These are phyloP conservation scores for Blastobotrys buckinghamii DNA, from an alignment of 1,139 yeast genomes.

Conservation along the genomic window DNA sequence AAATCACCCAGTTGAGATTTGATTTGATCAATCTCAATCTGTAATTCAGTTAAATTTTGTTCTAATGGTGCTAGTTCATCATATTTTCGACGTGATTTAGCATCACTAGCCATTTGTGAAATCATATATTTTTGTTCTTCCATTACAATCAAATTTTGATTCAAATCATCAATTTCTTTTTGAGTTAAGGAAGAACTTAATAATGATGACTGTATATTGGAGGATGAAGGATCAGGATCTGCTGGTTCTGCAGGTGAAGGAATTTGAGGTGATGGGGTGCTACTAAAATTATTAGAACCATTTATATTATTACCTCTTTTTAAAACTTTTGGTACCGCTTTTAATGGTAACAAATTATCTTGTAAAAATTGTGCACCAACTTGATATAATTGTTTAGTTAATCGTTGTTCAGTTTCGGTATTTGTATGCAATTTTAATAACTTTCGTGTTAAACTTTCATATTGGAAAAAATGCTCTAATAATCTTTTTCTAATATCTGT, in stretches of 20 bases:
- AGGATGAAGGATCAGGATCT: no score
- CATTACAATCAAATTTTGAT: conserved; percentile 80
- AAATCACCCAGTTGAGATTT: conserved; percentile 47
- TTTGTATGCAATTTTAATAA: conserved; percentile 30
- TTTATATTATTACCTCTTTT: conserved; percentile 23
- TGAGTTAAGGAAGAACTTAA: conserved; percentile 2
- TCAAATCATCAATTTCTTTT: conserved; percentile 33
- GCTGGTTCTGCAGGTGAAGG: conserved; percentile 6
- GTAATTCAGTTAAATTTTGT: conserved; percentile 54
- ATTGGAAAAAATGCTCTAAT: conserved; percentile 41
- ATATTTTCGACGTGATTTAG: conserved; percentile 62
- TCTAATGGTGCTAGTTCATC: conserved; percentile 67
- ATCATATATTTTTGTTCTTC: conserved; percentile 78
- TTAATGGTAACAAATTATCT: conserved; percentile 49
- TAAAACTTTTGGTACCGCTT: conserved; percentile 41
- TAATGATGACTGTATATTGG: conserved; percentile 4
- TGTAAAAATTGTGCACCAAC: conserved; percentile 48
- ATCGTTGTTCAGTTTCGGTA: conserved; percentile 36
- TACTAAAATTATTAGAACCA: not conserved
- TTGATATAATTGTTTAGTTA: conserved; percentile 43
- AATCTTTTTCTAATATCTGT: conserved; percentile 39
- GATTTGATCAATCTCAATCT: conserved; percentile 45
- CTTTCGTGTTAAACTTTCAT: conserved; percentile 41
- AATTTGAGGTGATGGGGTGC: not conserved
- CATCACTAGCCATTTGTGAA: conserved; percentile 53